Percentiles rank a stretch among this genome's conserved stretches.
These are phyloP conservation scores for Tephrocybe sp. DNA, from an alignment of 768 basidiomycete genomes.

Conservation along the genomic window DNA sequence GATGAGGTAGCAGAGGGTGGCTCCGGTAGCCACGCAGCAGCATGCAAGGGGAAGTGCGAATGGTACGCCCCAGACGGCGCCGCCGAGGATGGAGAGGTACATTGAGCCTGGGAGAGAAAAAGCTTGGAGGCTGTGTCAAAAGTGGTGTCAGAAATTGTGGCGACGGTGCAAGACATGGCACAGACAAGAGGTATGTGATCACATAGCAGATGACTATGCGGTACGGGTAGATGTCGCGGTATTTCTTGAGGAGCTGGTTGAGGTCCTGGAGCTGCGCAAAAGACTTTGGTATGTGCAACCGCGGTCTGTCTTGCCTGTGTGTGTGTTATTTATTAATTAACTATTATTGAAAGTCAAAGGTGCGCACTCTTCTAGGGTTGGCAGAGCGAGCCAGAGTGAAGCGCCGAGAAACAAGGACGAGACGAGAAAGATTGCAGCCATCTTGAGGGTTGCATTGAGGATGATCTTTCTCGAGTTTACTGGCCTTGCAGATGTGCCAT, in stretches of 20 bases:
- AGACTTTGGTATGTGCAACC: conserved; percentile 81
- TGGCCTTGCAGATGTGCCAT: conserved; percentile 49
- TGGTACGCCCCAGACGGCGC: conserved; percentile 91
- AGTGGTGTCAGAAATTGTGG: not conserved
- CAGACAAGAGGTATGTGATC: conserved; percentile 83
- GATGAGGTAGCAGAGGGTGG: conserved; percentile 88
- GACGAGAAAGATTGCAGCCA: conserved; percentile 71
- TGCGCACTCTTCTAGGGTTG: conserved; percentile 71
- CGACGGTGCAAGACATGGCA: conserved; percentile 38
- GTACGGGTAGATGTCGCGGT: conserved; percentile 82
- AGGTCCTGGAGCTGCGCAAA: conserved; percentile 85
- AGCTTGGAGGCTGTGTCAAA: conserved; percentile 77
- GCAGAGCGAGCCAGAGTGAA: conserved; percentile 78
- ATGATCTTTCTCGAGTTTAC: conserved; percentile 59
- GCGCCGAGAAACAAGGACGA: conserved; percentile 71
- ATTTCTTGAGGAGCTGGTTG: conserved; percentile 86
- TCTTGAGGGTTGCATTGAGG: conserved; percentile 80
- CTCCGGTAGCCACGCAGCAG: conserved; percentile 87
- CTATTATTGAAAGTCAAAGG: not conserved
- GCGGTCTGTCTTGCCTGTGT: conserved; percentile 66
- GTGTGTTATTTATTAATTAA: conserved; percentile 13
- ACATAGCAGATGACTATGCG: conserved; percentile 87
- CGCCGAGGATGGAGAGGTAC: conserved; percentile 96
- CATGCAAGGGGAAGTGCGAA: conserved; percentile 88
- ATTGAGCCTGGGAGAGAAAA: conserved; percentile 97